Evolutionary conservation across 2,329 filamentous ascomycete species (phyloP).

Genomic region (Thelonectria discophora): DNA sequence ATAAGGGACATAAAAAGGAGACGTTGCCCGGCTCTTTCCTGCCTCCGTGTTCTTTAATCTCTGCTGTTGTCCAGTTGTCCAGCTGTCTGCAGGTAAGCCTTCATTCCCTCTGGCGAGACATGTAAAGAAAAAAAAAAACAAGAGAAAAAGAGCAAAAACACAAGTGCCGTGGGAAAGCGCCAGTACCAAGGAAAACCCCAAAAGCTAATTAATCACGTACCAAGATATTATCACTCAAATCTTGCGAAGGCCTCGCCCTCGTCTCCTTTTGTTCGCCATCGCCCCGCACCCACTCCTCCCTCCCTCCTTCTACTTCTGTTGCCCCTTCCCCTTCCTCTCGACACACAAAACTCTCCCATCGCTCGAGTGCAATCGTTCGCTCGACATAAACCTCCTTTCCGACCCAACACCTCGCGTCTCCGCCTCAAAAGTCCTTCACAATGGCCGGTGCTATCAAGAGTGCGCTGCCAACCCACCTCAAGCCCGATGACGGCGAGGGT

Average conservation of each 20-base stretch:
- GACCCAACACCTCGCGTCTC: slow-evolving; percentile 1
- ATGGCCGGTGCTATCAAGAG: slow-evolving; percentile 79
- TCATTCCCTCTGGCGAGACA: slow-evolving; percentile 11
- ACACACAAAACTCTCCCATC: slow-evolving; percentile 17
- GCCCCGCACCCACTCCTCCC: slow-evolving; percentile 30
- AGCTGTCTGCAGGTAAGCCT: neutral
- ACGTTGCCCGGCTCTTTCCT: neutral
- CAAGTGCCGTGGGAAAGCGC: too few species aligned
- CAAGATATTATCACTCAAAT: neutral
- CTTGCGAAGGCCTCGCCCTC: neutral
- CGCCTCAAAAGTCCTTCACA: slow-evolving; percentile 41
- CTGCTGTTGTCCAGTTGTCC: neutral
- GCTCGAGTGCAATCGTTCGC: slow-evolving; percentile 14
- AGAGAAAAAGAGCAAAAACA: neutral
- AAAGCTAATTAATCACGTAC: too few species aligned
- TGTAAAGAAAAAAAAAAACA: neutral
- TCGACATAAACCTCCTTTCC: slow-evolving; percentile 1
- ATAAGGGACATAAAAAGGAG: too few species aligned
- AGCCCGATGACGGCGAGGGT: slow-evolving; percentile 62
- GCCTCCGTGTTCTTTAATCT: neutral
- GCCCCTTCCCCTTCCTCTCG: too few species aligned
- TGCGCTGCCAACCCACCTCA: slow-evolving; percentile 86
- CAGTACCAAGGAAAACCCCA: too few species aligned
- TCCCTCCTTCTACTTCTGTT: too few species aligned
- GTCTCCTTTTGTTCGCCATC: slow-evolving; percentile 7